phyloP scores from a whole-genome alignment of 2,329 filamentous ascomycete genomes.

The Trichophyton schoenleinii region DNA sequence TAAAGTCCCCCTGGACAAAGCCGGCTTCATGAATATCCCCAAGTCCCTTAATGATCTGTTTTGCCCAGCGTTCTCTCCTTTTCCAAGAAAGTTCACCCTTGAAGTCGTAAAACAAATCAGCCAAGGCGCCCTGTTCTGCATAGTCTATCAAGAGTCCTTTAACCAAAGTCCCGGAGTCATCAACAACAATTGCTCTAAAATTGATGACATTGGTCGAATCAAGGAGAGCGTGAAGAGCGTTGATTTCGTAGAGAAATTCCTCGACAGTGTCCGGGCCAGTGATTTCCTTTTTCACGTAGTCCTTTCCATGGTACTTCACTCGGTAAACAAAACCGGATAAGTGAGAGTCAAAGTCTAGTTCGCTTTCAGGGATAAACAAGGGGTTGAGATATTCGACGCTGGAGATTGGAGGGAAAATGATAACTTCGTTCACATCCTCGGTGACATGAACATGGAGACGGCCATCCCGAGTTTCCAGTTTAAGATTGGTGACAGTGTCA shows the following conservation, averaged over 20 bases:
- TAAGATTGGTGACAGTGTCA: slow-evolving; percentile 88
- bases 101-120: slow-evolving; percentile 80
- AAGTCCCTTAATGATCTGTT: slow-evolving; percentile 77
- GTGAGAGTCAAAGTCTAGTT: slow-evolving; percentile 77
- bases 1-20: slow-evolving; percentile 96
- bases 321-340: slow-evolving; percentile 97
- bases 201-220: slow-evolving; percentile 66
- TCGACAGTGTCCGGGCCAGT: slow-evolving; percentile 90
- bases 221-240: slow-evolving; percentile 69
- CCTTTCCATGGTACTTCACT: slow-evolving; percentile 54
- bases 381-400: slow-evolving; percentile 58
- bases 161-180: slow-evolving; percentile 58
- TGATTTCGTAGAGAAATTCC: slow-evolving; percentile 95
- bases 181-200: slow-evolving; percentile 77
- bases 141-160: slow-evolving; percentile 85
- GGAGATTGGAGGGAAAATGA: slow-evolving; percentile 63
- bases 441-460: slow-evolving; percentile 91
- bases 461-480: slow-evolving; percentile 76
- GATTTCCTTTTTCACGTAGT: slow-evolving; percentile 94
- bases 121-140: slow-evolving; percentile 72
- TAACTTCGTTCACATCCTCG: slow-evolving; percentile 91
- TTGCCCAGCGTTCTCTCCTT: slow-evolving; percentile 73
- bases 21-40: slow-evolving; percentile 90
- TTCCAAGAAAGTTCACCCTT: slow-evolving; percentile 53
- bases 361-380: slow-evolving; percentile 51